Conservation (phyloP, 2,329 filamentous ascomycete genomes). For the Ophiostoma sp. region DNA sequence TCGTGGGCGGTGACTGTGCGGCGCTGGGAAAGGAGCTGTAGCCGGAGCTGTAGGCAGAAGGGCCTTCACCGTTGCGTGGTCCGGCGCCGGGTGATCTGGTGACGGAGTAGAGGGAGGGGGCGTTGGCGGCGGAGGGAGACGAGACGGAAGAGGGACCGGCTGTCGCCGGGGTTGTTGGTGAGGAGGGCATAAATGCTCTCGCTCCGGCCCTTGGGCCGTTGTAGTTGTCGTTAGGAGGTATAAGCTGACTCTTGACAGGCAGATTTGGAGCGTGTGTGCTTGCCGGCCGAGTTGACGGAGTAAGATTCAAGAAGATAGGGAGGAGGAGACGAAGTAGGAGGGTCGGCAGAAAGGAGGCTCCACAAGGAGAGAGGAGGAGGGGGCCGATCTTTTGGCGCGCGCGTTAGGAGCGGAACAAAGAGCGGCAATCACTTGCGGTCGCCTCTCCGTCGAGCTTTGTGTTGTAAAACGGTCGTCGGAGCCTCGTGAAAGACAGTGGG, state of each 20-base stretch:
- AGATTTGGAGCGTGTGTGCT: neutral
- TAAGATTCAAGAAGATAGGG: neutral
- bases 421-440: neutral
- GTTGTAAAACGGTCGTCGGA: neutral
- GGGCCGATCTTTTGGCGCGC: neutral
- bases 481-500: neutral
- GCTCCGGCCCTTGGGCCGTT: neutral
- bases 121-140: neutral
- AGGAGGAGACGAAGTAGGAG: neutral
- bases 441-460: neutral
- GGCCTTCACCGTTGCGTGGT: neutral
- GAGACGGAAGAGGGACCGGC: neutral
- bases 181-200: constrained; percentile 6
- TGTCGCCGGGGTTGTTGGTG: neutral
- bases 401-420: neutral
- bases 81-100: neutral
- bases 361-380: neutral
- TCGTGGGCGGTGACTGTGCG: constrained; percentile 20
- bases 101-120: neutral
- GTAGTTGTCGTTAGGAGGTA: no score
- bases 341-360: neutral
- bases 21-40: constrained; percentile 26
- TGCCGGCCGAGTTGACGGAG: neutral
- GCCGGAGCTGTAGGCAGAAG: constrained; percentile 17
- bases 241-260: neutral